Evolutionary conservation across 805 yeast species (phyloP).

Genomic region (Saccharomyces eubayanus): DNA sequence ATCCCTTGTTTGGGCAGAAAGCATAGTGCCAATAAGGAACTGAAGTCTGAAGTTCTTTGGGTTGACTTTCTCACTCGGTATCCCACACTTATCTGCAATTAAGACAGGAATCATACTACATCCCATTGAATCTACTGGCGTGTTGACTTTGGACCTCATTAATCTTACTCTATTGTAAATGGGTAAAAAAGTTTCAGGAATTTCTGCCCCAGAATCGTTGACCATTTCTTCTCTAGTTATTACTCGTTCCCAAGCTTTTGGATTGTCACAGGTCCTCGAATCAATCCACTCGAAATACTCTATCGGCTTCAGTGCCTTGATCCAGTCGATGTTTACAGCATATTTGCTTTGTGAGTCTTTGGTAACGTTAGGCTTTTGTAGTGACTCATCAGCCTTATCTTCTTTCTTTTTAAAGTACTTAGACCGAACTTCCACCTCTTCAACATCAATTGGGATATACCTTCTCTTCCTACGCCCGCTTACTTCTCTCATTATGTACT

Average conservation of each 20-base stretch:
- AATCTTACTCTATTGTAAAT: conserved; percentile 52
- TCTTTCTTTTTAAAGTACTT: conserved; percentile 15
- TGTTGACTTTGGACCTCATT: conserved; percentile 57
- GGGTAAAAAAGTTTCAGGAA: conserved; percentile 43
- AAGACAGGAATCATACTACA: conserved; percentile 54
- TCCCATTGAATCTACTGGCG: conserved; percentile 89
- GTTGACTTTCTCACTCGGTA: conserved; percentile 18
- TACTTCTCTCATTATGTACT: neutral
- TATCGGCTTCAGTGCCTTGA: conserved; percentile 21
- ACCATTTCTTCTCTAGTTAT: conserved; percentile 2
- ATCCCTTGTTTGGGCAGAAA: conserved; percentile 88
- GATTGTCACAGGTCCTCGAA: conserved; percentile 21
- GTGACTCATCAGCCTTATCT: neutral
- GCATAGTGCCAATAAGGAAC: conserved; percentile 69
- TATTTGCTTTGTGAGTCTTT: neutral
- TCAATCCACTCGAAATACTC: conserved; percentile 24
- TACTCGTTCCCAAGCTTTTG: conserved; percentile 16
- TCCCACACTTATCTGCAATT: conserved; percentile 25
- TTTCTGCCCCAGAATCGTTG: conserved; percentile 2
- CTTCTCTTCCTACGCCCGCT: neutral
- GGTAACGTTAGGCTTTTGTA: neutral
- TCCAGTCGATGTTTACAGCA: conserved; percentile 19
- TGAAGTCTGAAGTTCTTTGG: conserved; percentile 53
- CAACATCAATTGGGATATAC: conserved; percentile 1
- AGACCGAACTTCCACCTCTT: conserved; percentile 4